A percentile compares a stretch with the other conserved stretches of the same genome.
These are phyloP conservation scores for Huntiella decipiens DNA, from an alignment of 2,329 filamentous ascomycete genomes.

Conservation along the genomic window DNA sequence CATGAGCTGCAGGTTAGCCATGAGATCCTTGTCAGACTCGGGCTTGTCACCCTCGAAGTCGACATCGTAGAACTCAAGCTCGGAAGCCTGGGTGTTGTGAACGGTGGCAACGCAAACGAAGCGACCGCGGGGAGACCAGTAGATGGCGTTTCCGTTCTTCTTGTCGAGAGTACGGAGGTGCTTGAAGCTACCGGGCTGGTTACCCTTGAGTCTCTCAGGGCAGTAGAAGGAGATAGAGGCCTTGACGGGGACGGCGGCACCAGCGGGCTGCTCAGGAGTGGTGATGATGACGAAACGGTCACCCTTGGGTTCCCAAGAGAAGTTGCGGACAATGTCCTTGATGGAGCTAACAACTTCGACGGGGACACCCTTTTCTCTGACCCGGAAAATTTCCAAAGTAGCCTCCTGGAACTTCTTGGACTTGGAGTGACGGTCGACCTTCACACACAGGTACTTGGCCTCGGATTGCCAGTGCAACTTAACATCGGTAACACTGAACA, in stretches of 20 bases:
- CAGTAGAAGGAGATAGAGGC: constrained; percentile 92
- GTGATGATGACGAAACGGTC: constrained; percentile 96
- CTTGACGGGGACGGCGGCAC: constrained; percentile 74
- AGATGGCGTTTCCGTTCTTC: constrained; percentile 99
- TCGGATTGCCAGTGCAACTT: constrained; percentile 99
- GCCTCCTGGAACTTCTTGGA: constrained; percentile 96
- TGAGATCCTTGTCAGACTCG: constrained; percentile 81
- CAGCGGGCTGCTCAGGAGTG: constrained; percentile 61
- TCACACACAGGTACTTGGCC: constrained; percentile 84
- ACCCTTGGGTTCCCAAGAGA: constrained; percentile 97
- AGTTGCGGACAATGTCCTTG: constrained; percentile 98
- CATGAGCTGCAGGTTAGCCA: constrained; percentile 89
- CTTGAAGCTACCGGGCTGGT: constrained; percentile 78
- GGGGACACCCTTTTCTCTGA: constrained; percentile 92
- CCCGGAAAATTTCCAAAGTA: constrained; percentile 94
- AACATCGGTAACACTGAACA: constrained; percentile 94
- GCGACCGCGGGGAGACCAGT: constrained; percentile 91
- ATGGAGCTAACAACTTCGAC: constrained; percentile 95
- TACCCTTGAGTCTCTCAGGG: constrained; percentile 78
- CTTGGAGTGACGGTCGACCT: constrained; percentile 97
- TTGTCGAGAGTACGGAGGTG: constrained; percentile 89
- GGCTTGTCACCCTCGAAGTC: constrained; percentile 96
- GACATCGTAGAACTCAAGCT: constrained; percentile 93
- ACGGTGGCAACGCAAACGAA: constrained; percentile 93
- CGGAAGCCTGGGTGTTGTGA: constrained; percentile 78